A percentile compares a stretch with the other conserved stretches of the same genome.
phyloP scores from a whole-genome alignment of 2,329 filamentous ascomycete species.

The Akanthomyces uredinophilus region DNA sequence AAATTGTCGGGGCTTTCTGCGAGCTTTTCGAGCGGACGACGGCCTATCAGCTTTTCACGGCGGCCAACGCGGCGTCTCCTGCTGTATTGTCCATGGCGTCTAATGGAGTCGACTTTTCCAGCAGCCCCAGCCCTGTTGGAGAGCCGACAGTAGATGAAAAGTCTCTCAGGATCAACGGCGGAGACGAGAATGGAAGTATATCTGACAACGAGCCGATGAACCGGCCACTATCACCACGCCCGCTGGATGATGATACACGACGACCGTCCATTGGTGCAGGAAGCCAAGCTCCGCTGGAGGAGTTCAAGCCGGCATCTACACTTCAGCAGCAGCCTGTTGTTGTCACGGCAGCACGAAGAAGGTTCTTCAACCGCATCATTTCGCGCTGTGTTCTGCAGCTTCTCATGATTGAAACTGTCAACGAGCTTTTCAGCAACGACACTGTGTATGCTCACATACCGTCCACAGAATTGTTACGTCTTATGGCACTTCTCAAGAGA shows the following conservation, averaged over 20 bases:
- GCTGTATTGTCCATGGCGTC: constrained; percentile 46
- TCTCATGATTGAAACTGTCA: constrained; percentile 98
- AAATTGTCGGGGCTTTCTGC: constrained; percentile 93
- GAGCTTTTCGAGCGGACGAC: constrained; percentile 93
- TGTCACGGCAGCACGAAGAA: constrained; percentile 84
- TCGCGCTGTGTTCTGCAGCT: constrained; percentile 96
- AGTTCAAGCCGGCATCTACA: constrained; percentile 73
- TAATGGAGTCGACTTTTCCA: constrained; percentile 48
- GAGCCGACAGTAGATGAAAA: constrained; percentile 46
- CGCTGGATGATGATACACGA: constrained; percentile 31
- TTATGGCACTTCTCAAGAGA: constrained; percentile 94
- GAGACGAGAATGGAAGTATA: constrained; percentile 32
- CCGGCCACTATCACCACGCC: constrained; percentile 24
- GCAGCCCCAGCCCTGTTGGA: constrained; percentile 35
- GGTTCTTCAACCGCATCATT: constrained; percentile 99
- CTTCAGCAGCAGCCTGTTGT: constrained; percentile 85
- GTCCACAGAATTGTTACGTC: constrained; percentile 76
- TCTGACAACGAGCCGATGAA: constrained; percentile 30
- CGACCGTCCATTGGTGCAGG: constrained; percentile 29
- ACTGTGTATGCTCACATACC: constrained; percentile 91
- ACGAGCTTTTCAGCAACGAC: constrained; percentile 97
- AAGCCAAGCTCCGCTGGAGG: constrained; percentile 59
- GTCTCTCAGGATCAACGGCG: constrained; percentile 57
- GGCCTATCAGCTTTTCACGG: constrained; percentile 90
- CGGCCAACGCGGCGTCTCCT: constrained; percentile 55